Percentiles rank a stretch among this genome's conserved stretches.
These are phyloP conservation scores for Arachis monticola DNA, from an alignment of 331 rosid species.

Conservation along the genomic window DNA sequence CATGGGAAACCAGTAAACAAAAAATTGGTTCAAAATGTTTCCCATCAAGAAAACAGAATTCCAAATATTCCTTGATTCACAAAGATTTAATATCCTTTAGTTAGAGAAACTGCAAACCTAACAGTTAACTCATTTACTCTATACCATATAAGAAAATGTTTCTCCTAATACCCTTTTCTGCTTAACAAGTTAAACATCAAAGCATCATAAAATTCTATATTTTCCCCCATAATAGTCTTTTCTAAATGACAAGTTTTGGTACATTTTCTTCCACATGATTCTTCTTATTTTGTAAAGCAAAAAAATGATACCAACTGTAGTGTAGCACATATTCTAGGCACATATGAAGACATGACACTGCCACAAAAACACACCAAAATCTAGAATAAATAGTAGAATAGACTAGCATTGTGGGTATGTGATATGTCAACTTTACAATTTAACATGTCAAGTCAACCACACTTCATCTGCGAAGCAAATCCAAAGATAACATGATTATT, in stretches of 20 bases:
- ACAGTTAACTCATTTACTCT: constrained; percentile 6
- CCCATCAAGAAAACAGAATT: constrained; percentile 22
- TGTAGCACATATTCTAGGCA: neutral
- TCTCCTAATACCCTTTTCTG: constrained; percentile 7
- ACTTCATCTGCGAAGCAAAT: constrained; percentile 6
- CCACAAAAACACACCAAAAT: constrained; percentile 4
- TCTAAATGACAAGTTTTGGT: constrained; percentile 1
- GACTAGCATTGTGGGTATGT: neutral
- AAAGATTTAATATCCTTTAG: constrained; percentile 24
- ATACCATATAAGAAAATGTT: constrained; percentile 24
- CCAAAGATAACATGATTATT: neutral
- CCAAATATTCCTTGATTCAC: constrained; percentile 12
- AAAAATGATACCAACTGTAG: constrained; percentile 6
- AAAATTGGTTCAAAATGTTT: constrained; percentile 17
- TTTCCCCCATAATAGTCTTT: constrained; percentile 6
- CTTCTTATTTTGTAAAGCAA: constrained; percentile 10
- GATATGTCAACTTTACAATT: constrained; percentile 22
- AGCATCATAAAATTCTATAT: neutral
- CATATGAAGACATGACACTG: constrained; percentile 13
- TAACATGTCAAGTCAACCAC: constrained; percentile 26
- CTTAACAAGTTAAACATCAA: constrained; percentile 22
- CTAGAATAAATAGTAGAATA: constrained; percentile 2
- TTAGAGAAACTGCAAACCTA: constrained; percentile 15
- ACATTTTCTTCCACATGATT: neutral
- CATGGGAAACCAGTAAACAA: constrained; percentile 26